phyloP scores from a whole-genome alignment of 129 eudicot genomes.

The Silybum marianum region DNA sequence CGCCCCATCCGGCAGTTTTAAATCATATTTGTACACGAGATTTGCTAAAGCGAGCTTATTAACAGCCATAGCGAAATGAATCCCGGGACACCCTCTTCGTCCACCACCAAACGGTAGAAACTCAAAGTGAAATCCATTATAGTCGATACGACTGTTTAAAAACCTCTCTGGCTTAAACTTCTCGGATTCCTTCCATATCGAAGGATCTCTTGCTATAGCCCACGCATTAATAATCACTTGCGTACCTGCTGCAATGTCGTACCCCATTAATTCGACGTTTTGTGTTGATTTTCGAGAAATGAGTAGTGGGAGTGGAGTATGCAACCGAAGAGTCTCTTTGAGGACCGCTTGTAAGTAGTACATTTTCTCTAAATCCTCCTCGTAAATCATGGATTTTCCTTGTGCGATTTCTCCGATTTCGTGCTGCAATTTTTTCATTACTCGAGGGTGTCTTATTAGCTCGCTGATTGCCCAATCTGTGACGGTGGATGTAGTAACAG shows the following conservation, averaged over 20 bases:
- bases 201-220: slow-evolving; percentile 3
- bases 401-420: background rate
- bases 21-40: slow-evolving; percentile 42
- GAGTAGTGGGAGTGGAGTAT: slow-evolving; percentile 3
- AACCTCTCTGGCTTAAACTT: slow-evolving; percentile 48
- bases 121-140: slow-evolving; percentile 36
- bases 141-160: slow-evolving; percentile 30
- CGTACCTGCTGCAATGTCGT: slow-evolving; percentile 6
- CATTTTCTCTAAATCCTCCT: slow-evolving; percentile 17
- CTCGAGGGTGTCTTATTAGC: slow-evolving; percentile 46
- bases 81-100: slow-evolving; percentile 48
- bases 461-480: slow-evolving; percentile 55
- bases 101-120: slow-evolving; percentile 54
- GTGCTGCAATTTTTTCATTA: slow-evolving; percentile 40
- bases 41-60: slow-evolving; percentile 50
- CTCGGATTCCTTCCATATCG: background rate
- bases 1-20: slow-evolving; percentile 39
- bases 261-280: background rate
- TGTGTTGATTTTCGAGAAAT: background rate
- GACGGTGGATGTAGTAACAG: slow-evolving; percentile 36
- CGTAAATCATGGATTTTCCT: background rate
- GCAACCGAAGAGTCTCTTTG: slow-evolving; percentile 6
- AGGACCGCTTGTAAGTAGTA: slow-evolving; percentile 4
- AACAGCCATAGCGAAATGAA: slow-evolving; percentile 40
- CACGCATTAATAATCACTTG: slow-evolving; percentile 5